Evolutionary conservation across 148 eudicot genomes (phyloP).

Genomic region (Rhododendron simsii): DNA sequence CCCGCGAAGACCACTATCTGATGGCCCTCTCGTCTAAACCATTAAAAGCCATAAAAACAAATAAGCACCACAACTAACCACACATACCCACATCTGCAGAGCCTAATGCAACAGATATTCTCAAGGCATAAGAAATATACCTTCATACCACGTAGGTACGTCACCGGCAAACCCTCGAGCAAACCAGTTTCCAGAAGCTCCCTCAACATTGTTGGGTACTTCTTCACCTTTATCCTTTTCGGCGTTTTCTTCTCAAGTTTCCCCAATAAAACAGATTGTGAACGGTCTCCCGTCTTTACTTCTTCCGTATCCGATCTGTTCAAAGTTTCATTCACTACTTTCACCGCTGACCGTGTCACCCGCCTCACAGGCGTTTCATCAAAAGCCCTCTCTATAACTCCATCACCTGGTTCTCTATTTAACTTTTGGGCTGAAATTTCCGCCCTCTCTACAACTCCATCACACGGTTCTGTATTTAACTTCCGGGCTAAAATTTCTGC

Average conservation of each 20-base stretch:
- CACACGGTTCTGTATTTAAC: too few relatives aligned
- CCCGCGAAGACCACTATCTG: conserved; percentile 47
- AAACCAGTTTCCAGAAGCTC: conserved; percentile 60
- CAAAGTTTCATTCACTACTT: conserved; percentile 8
- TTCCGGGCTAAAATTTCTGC: background rate
- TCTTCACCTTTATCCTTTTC: conserved; percentile 29
- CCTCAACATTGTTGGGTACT: conserved; percentile 37
- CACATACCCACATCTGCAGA: background rate
- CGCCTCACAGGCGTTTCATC: conserved; percentile 20
- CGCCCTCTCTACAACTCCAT: background rate
- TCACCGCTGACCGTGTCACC: conserved; percentile 25
- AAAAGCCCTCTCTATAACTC: background rate
- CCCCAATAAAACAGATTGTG: background rate
- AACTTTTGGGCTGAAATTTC: too few relatives aligned
- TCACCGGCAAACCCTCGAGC: conserved; percentile 64
- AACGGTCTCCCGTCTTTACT: background rate
- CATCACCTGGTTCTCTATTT: background rate
- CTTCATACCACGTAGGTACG: conserved; percentile 57
- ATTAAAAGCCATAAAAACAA: background rate
- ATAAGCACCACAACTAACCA: background rate
- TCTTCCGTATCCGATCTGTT: conserved; percentile 1
- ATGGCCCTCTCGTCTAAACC: conserved; percentile 19
- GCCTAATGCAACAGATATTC: background rate
- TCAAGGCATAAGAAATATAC: conserved; percentile 20
- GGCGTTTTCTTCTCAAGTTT: conserved; percentile 26